A percentile compares a stretch with the other conserved stretches of the same genome.
phyloP scores from a whole-genome alignment of 331 rosid species.

The Malus hybrid region DNA sequence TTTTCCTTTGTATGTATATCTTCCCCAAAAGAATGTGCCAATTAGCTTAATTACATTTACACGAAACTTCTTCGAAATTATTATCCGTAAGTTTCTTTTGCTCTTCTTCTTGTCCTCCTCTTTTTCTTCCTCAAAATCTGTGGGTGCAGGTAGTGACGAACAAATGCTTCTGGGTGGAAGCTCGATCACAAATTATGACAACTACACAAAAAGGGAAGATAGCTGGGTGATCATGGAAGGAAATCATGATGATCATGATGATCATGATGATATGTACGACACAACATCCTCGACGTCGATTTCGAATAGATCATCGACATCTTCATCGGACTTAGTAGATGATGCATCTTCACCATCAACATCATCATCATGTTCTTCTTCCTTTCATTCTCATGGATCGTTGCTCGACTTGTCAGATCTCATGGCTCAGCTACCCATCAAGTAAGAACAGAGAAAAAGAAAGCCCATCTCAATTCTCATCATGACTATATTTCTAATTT shows the following conservation, averaged over 20 bases:
- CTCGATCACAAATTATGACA: constrained; percentile 1
- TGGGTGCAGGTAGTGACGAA: constrained; percentile 14
- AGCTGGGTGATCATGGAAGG: constrained; percentile 19
- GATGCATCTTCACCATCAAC: constrained; percentile 32
- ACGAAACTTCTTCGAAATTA: background rate
- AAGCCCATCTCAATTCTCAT: background rate
- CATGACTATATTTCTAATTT: background rate
- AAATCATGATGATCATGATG: background rate
- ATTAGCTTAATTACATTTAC: background rate
- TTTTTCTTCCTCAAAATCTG: background rate
- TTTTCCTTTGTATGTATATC: background rate
- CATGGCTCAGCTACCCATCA: constrained; percentile 38
- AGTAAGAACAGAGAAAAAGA: constrained; percentile 17
- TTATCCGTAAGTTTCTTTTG: constrained; percentile 1
- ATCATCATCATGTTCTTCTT: constrained; percentile 21
- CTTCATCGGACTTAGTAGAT: constrained; percentile 30
- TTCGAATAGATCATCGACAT: constrained; percentile 17
- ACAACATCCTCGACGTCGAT: constrained; percentile 7
- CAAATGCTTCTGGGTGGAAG: constrained; percentile 3
- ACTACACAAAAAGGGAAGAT: background rate
- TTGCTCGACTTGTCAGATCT: constrained; percentile 38
- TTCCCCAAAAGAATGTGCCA: background rate
- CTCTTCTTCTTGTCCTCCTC: background rate
- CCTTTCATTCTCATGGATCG: constrained; percentile 27
- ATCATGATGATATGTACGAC: constrained; percentile 3